Percentiles rank a stretch among this genome's conserved stretches.
Evolutionary conservation across 1,284 basidiomycete genomes (phyloP).

Genomic region (Omphalotus olearius): DNA sequence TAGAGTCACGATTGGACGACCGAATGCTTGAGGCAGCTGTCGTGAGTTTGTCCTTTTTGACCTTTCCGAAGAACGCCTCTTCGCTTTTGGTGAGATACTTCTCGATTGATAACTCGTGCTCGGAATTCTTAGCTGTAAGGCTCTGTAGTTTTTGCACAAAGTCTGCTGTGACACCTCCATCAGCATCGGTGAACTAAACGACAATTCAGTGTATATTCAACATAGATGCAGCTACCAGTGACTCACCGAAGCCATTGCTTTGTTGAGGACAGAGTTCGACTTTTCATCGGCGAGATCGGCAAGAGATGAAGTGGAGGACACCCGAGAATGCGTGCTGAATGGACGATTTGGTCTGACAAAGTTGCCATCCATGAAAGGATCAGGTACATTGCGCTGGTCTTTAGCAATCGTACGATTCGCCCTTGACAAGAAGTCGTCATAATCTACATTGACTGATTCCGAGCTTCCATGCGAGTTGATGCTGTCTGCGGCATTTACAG

Average conservation of each 20-base stretch:
- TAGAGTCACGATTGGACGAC: slow-evolving; percentile 78
- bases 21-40: slow-evolving; percentile 67
- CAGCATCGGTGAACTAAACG: slow-evolving; percentile 83
- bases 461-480: background rate
- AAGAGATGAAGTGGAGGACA: slow-evolving; percentile 83
- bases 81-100: slow-evolving; percentile 87
- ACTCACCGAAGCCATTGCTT: slow-evolving; percentile 81
- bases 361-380: slow-evolving; percentile 68
- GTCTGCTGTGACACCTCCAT: slow-evolving; percentile 85
- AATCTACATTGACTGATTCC: slow-evolving; percentile 36
- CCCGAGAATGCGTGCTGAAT: slow-evolving; percentile 76
- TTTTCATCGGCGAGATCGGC: slow-evolving; percentile 89
- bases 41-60: slow-evolving; percentile 79
- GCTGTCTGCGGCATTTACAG: background rate
- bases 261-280: slow-evolving; percentile 83
- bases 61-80: slow-evolving; percentile 87
- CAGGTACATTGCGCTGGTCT: slow-evolving; percentile 70
- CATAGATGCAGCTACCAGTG: background rate
- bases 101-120: slow-evolving; percentile 87
- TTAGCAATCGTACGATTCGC: slow-evolving; percentile 80
- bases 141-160: slow-evolving; percentile 83
- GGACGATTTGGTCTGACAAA: slow-evolving; percentile 57
- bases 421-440: slow-evolving; percentile 77
- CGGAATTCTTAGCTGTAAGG: slow-evolving; percentile 83
- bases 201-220: slow-evolving; percentile 12